phyloP scores from a whole-genome alignment of 345 rosid genomes.

The Citrus inodora region DNA sequence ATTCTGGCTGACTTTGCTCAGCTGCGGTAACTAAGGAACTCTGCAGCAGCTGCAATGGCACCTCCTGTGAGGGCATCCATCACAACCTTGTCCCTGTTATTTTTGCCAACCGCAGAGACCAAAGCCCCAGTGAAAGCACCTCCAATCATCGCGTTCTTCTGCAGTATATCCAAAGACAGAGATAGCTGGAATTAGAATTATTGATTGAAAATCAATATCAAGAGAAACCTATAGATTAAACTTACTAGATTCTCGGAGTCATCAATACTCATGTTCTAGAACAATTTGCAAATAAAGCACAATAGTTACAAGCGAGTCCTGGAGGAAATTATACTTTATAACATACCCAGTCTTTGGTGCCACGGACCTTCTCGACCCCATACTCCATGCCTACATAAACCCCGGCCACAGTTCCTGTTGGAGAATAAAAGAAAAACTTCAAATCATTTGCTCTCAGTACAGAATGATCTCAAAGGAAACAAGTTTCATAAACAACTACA shows the following conservation, averaged over 20 bases:
- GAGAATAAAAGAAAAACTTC: not conserved
- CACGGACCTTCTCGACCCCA: conserved; percentile 68
- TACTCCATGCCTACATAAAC: conserved; percentile 73
- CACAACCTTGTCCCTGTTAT: conserved; percentile 49
- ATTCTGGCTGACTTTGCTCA: conserved; percentile 1
- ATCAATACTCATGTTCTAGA: not conserved
- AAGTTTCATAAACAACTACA: not conserved
- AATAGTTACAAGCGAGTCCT: not conserved
- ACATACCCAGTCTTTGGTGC: conserved; percentile 76
- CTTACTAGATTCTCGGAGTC: not conserved
- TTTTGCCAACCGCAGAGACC: conserved; percentile 50
- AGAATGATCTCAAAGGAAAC: not conserved
- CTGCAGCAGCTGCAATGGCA: conserved; percentile 80
- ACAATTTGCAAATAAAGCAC: not conserved
- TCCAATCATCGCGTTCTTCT: conserved; percentile 91
- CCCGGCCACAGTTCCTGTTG: conserved; percentile 65
- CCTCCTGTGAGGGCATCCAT: conserved; percentile 71
- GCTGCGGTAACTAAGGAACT: conserved; percentile 52
- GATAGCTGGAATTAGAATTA: not conserved
- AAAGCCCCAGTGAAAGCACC: conserved; percentile 78
- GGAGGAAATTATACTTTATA: not conserved
- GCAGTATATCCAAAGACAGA: conserved; percentile 18
- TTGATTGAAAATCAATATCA: not conserved
- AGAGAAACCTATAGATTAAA: not conserved
- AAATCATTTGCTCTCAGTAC: not conserved